Evolutionary conservation across 1,139 yeast genomes (phyloP).

Genomic region (Saccharomycopsis crataegensis): DNA sequence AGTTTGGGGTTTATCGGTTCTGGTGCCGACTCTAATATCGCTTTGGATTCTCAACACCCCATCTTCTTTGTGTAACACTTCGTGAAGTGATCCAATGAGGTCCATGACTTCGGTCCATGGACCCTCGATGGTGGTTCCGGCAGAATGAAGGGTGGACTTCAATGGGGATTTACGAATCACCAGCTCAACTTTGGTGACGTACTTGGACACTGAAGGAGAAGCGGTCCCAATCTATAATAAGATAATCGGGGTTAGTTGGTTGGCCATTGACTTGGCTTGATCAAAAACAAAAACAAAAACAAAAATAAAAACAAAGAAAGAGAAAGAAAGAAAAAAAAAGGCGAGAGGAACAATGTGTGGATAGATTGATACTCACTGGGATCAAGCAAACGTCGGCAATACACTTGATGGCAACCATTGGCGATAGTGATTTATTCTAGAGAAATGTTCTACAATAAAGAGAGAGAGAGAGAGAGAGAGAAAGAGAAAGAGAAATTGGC

Average conservation of each 20-base stretch:
- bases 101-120: constrained; percentile 87
- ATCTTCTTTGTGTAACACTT: constrained; percentile 47
- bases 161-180: constrained; percentile 54
- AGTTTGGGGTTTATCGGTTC: constrained; percentile 57
- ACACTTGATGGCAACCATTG: constrained; percentile 50
- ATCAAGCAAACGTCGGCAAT: constrained; percentile 77
- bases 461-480: no score
- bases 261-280: neutral
- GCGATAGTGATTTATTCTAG: neutral
- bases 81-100: constrained; percentile 73
- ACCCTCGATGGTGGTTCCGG: constrained; percentile 84
- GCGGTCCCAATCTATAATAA: constrained; percentile 62
- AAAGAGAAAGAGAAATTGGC: no score
- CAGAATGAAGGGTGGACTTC: constrained; percentile 70
- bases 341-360: neutral
- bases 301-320: neutral
- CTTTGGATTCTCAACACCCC: constrained; percentile 77
- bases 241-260: neutral
- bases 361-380: constrained; percentile 41
- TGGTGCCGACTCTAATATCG: constrained; percentile 78
- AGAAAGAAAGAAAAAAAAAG: neutral
- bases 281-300: neutral
- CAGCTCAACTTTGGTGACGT: constrained; percentile 61
- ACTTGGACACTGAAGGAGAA: constrained; percentile 70
- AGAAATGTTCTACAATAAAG: no score